These are phyloP conservation scores for Meyerozyma guilliermondii DNA, from an alignment of 1,139 yeast species.

Conservation along the genomic window DNA sequence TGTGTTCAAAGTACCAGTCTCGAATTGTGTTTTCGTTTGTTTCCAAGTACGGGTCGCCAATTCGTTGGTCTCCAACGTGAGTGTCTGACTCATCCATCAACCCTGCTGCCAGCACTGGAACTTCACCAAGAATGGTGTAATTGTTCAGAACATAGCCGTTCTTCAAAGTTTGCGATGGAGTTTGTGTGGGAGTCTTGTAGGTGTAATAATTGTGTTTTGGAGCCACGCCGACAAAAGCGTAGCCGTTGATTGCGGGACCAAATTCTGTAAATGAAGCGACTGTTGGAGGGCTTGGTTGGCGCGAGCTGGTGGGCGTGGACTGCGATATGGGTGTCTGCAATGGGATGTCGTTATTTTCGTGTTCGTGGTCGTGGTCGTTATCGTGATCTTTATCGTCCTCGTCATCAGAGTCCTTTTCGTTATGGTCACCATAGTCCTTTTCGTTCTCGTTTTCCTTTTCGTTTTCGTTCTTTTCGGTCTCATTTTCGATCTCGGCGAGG, in stretches of 20 bases:
- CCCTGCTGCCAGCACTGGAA: constrained; percentile 34
- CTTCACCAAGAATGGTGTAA: constrained; percentile 30
- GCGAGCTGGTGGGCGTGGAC: constrained; percentile 12
- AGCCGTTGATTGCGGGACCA: constrained; percentile 9
- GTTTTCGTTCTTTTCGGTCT: background rate
- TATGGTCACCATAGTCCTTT: background rate
- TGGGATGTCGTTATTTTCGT: constrained; percentile 8
- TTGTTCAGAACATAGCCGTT: constrained; percentile 6
- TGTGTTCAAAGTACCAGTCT: constrained; percentile 8
- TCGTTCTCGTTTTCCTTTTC: background rate
- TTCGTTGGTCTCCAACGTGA: constrained; percentile 39
- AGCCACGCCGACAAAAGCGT: constrained; percentile 5
- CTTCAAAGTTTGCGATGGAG: background rate
- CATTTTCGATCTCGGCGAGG: background rate
- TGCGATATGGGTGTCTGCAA: constrained; percentile 10
- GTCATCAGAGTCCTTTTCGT: too few relatives aligned
- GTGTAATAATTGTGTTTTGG: background rate
- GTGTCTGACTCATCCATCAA: constrained; percentile 30
- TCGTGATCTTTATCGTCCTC: background rate
- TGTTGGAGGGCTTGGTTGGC: constrained; percentile 9
- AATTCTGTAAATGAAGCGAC: background rate
- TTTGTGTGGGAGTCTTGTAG: background rate
- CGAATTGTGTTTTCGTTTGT: constrained; percentile 10
- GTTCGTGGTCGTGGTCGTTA: constrained; percentile 6
- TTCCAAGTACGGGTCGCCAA: constrained; percentile 33